Evolutionary conservation across 176 grass and related monocot genomes (phyloP).

Genomic region (Eragrostis curvula): DNA sequence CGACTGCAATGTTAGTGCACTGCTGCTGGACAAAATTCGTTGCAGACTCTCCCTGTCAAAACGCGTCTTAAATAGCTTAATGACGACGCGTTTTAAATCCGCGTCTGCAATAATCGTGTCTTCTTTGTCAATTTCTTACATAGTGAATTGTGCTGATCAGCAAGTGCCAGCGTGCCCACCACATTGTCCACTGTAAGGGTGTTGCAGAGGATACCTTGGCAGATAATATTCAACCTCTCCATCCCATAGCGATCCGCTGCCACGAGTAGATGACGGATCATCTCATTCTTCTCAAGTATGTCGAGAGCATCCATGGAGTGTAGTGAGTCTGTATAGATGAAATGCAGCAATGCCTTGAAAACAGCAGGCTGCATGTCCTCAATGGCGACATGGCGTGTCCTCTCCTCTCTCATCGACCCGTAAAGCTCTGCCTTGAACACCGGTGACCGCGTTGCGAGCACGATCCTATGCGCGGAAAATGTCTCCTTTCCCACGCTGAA

Average conservation of each 20-base stretch:
- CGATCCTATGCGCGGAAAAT: slow-evolving; percentile 32
- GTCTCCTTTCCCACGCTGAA: slow-evolving; percentile 22
- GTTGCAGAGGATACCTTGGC: neutral
- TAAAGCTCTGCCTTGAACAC: slow-evolving; percentile 41
- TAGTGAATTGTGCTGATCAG: too few species aligned
- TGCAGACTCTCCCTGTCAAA: too few species aligned
- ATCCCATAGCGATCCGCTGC: neutral
- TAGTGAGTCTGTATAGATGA: slow-evolving; percentile 29
- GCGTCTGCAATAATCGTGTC: too few species aligned
- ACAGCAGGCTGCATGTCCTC: neutral
- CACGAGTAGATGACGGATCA: neutral
- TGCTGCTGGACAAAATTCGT: too few species aligned
- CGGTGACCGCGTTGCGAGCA: slow-evolving; percentile 24
- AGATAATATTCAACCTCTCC: neutral
- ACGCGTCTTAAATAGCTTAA: too few species aligned
- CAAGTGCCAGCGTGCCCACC: too few species aligned
- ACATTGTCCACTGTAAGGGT: too few species aligned
- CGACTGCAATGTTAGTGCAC: too few species aligned
- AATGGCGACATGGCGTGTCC: neutral
- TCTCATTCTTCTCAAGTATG: neutral
- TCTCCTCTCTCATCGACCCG: slow-evolving; percentile 12
- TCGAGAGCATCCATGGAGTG: neutral
- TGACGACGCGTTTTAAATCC: too few species aligned
- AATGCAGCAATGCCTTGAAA: neutral
- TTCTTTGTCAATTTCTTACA: too few species aligned